Evolutionary conservation across 768 basidiomycete species (phyloP), one percentile per base, ranked within the genome.

Genomic region (Podaxis mareebaensis): DNA sequence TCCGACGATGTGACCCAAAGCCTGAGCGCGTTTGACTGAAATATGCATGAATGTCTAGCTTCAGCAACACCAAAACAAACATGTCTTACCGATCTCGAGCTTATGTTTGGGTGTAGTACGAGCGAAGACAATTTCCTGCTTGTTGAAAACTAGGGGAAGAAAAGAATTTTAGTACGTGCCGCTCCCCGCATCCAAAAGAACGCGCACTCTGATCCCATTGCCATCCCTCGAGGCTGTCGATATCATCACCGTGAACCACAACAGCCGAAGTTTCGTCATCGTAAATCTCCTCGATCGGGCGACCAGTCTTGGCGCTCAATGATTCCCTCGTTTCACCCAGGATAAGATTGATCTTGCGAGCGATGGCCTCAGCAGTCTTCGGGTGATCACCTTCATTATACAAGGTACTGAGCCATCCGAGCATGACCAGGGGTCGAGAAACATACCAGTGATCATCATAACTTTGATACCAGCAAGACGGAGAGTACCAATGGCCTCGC

Each of bases 51-150:
- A 46, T 17, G 20, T 10, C 17, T n/a, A 46, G 6, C 20, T 42
- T 30, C 38, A 65, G 10, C 15, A 58, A 22, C 33, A 28, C 12
- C 6, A 38, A 11, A 12, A 22, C 7, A 30, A 17, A 61, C 15
- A 40, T 1, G 3, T 70, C 80, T 26, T 54, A 87, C 87, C 87
- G 51, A 90, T 90, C 70, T 89, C 87, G 2, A 90, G 81, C 69
- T 90, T 90, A 68, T 89, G 88, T 68, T 89, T 85, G 0, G 88
- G 88, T 8, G 88, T 88, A 8, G 88, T 89, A 55, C 88, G 79
- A 40, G 88, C 88, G 64, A 90, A 89, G 4, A 90, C 88, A 56
- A 90, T 88, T 71, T 89, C 88, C 46, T 84, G 77, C 68, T 88
- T 89, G 67, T 77, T 76, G 71, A 90, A 88, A 65, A 90, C 88